Conservation (phyloP, 2,329 filamentous ascomycete species). For the Cryphonectria japonica region DNA sequence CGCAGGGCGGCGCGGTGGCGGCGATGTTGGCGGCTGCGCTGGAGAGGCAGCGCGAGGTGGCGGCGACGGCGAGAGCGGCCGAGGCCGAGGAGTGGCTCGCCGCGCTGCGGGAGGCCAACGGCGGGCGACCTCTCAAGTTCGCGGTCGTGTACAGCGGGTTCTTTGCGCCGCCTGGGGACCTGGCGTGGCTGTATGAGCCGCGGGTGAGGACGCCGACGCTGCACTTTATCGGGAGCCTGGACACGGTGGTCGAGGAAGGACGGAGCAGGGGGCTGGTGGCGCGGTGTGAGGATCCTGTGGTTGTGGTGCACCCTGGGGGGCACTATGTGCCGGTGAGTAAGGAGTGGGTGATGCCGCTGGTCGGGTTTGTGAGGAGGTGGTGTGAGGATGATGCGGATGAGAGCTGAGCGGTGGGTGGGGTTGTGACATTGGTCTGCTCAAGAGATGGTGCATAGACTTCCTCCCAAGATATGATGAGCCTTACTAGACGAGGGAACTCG, state of each 20-base stretch:
- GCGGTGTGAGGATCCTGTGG: conserved; percentile 58
- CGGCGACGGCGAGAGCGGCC: background rate
- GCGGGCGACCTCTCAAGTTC: conserved; percentile 61
- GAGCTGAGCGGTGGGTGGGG: background rate
- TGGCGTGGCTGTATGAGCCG: conserved; percentile 75
- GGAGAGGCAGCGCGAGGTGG: conserved; percentile 49
- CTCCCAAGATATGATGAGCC: background rate
- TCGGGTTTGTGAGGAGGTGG: conserved; percentile 39
- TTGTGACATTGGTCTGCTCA: background rate
- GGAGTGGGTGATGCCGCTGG: conserved; percentile 77
- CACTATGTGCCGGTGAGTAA: conserved; percentile 87
- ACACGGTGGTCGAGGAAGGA: conserved; percentile 84
- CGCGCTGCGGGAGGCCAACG: conserved; percentile 54
- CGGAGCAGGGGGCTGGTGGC: conserved; percentile 71
- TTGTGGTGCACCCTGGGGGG: conserved; percentile 79
- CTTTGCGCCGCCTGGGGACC: conserved; percentile 61
- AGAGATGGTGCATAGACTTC: background rate
- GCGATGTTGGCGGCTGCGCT: conserved; percentile 74
- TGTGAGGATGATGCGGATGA: conserved; percentile 27
- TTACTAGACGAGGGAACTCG: background rate
- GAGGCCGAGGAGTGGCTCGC: conserved; percentile 44
- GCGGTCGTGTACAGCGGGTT: conserved; percentile 81
- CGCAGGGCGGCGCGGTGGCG: conserved; percentile 75
- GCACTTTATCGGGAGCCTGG: conserved; percentile 81
- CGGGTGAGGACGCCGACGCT: conserved; percentile 75